Conservation (phyloP, 2,329 filamentous ascomycete species). For the Epichloe brachyelytri region DNA sequence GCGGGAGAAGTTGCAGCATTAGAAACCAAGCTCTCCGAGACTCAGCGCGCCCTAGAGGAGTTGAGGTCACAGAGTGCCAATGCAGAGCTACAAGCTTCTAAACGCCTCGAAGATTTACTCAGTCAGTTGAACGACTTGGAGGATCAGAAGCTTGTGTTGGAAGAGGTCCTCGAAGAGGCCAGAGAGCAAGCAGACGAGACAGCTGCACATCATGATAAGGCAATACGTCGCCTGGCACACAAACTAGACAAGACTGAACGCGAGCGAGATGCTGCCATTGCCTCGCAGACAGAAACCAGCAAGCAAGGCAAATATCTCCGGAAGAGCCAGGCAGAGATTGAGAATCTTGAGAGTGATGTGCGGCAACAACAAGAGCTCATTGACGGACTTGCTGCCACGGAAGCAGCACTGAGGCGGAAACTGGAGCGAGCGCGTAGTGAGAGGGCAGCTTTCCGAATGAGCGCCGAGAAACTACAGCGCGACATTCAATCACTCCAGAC, state of each 20-base stretch:
- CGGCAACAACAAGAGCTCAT: constrained; percentile 56
- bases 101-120: constrained; percentile 35
- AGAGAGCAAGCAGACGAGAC: constrained; percentile 38
- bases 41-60: constrained; percentile 47
- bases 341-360: constrained; percentile 61
- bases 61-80: constrained; percentile 36
- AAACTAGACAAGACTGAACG: constrained; percentile 39
- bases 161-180: constrained; percentile 44
- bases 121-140: constrained; percentile 42
- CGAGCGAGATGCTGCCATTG: constrained; percentile 27
- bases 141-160: constrained; percentile 44
- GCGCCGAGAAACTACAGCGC: constrained; percentile 40
- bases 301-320: constrained; percentile 48
- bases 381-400: constrained; percentile 39
- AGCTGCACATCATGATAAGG: constrained; percentile 28
- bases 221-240: constrained; percentile 30
- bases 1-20: constrained; percentile 46
- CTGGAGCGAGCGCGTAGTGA: constrained; percentile 59
- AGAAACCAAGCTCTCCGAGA: constrained; percentile 45
- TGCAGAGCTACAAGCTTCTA: constrained; percentile 32
- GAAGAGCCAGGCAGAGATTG: constrained; percentile 48
- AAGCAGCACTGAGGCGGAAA: constrained; percentile 49
- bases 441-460: constrained; percentile 40
- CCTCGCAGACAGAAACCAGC: constrained; percentile 25
- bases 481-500: constrained; percentile 35